Evolutionary conservation across 2,329 filamentous ascomycete genomes (phyloP).

Genomic region (Scorias spongiosa): DNA sequence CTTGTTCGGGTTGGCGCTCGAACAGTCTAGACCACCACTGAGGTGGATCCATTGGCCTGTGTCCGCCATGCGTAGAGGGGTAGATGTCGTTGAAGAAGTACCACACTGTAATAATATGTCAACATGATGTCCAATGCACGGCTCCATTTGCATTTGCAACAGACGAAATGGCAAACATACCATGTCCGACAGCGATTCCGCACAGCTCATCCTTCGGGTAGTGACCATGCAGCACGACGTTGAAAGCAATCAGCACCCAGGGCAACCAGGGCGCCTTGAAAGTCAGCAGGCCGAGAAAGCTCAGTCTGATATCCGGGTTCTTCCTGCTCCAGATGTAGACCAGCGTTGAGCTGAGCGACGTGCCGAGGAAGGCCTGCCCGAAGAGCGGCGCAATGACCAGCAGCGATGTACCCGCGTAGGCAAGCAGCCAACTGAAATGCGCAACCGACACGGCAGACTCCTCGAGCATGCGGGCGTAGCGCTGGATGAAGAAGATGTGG

Average conservation of each 20-base stretch:
- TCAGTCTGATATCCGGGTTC: conserved; percentile 81
- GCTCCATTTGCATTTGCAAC: not conserved
- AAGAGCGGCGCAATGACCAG: conserved; percentile 73
- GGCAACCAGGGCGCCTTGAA: conserved; percentile 91
- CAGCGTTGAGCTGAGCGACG: conserved; percentile 77
- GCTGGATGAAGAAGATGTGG: conserved; percentile 95
- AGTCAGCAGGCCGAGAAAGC: conserved; percentile 63
- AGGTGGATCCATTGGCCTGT: conserved; percentile 76
- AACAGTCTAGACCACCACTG: conserved; percentile 81
- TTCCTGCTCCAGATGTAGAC: conserved; percentile 97
- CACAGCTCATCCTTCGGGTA: conserved; percentile 93
- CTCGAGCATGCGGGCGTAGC: conserved; percentile 88
- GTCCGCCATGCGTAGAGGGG: conserved; percentile 72
- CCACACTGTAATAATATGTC: conserved; percentile 44
- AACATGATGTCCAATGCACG: not conserved
- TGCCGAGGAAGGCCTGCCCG: conserved; percentile 87
- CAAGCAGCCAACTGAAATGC: conserved; percentile 85
- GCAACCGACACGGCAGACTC: conserved; percentile 89
- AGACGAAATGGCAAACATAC: conserved; percentile 24
- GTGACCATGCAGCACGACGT: conserved; percentile 73
- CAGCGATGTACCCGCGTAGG: conserved; percentile 69
- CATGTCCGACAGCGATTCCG: conserved; percentile 82
- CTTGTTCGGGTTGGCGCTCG: conserved; percentile 29
- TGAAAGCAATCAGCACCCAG: conserved; percentile 90
- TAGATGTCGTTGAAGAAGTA: conserved; percentile 98